Percentiles rank a stretch among this genome's conserved stretches.
These are phyloP conservation scores for Phytophthora chlamydospora DNA, from an alignment of 352 stramenopile species.

Conservation along the genomic window DNA sequence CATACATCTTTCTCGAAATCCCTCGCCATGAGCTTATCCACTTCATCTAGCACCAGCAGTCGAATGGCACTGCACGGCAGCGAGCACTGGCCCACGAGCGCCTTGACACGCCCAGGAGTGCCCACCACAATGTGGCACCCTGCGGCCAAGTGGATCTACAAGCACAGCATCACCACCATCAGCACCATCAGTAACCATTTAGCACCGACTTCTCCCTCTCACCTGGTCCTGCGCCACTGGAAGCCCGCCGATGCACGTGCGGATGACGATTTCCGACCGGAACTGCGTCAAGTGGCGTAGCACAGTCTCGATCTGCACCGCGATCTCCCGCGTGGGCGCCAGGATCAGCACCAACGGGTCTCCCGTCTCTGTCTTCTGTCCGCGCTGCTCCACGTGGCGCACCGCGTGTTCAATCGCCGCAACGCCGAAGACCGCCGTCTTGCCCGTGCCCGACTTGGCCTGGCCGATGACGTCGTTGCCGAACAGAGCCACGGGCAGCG, in stretches of 20 bases:
- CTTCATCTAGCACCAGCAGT: constrained; percentile 79
- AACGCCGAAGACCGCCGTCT: constrained; percentile 80
- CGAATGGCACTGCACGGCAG: constrained; percentile 56
- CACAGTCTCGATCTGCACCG: constrained; percentile 75
- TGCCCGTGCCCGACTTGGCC: constrained; percentile 85
- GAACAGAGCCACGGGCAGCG: constrained; percentile 76
- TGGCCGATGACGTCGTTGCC: constrained; percentile 83
- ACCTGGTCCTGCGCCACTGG: constrained; percentile 69
- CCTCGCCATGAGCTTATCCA: constrained; percentile 75
- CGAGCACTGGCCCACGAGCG: constrained; percentile 64
- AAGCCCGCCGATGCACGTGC: constrained; percentile 68
- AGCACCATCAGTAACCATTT: not conserved
- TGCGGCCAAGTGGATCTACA: constrained; percentile 40
- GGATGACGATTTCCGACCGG: constrained; percentile 41
- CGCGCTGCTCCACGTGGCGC: constrained; percentile 25
- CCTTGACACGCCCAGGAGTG: constrained; percentile 73
- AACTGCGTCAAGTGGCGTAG: constrained; percentile 59
- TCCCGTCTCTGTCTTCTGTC: not conserved
- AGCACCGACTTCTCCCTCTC: not conserved
- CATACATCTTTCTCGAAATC: constrained; percentile 75
- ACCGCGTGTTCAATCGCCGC: constrained; percentile 71
- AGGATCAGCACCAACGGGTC: constrained; percentile 65
- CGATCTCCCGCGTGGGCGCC: constrained; percentile 81
- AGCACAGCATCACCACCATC: constrained; percentile 4
- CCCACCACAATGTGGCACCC: constrained; percentile 75